phyloP scores from a whole-genome alignment of 257 asterid species.

The Nicotiana otophora region DNA sequence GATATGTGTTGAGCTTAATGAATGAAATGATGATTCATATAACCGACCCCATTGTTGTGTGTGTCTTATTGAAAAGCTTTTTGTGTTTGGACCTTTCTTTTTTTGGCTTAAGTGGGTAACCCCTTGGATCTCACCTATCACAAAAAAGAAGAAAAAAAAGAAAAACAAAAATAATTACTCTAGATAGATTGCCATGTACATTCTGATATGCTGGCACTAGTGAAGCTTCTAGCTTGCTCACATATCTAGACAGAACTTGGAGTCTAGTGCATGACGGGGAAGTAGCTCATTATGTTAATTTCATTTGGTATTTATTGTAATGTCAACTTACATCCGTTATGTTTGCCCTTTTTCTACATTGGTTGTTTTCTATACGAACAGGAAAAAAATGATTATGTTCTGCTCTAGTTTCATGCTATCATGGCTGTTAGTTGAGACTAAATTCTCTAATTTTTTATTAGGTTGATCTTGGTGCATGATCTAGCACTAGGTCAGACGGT shows the following conservation, averaged over 20 bases:
- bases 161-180: no score
- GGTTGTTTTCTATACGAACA: neutral
- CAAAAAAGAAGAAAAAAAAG: no score
- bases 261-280: neutral
- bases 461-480: constrained; percentile 6
- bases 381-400: neutral
- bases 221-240: neutral
- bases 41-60: no score
- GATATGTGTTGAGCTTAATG: no score
- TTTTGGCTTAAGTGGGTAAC: neutral
- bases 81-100: neutral
- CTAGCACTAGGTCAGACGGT: neutral
- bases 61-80: neutral
- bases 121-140: neutral
- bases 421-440: neutral
- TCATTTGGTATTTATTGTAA: neutral
- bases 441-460: constrained; percentile 5
- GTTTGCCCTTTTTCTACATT: neutral
- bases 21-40: no score
- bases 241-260: neutral
- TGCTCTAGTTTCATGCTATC: neutral
- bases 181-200: neutral
- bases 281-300: neutral
- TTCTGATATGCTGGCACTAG: no score
- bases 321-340: neutral